Percentiles rank a stretch among this genome's conserved stretches.
Evolutionary conservation across 1,284 basidiomycete genomes (phyloP).

Genomic region (Rhodotorula sp.): DNA sequence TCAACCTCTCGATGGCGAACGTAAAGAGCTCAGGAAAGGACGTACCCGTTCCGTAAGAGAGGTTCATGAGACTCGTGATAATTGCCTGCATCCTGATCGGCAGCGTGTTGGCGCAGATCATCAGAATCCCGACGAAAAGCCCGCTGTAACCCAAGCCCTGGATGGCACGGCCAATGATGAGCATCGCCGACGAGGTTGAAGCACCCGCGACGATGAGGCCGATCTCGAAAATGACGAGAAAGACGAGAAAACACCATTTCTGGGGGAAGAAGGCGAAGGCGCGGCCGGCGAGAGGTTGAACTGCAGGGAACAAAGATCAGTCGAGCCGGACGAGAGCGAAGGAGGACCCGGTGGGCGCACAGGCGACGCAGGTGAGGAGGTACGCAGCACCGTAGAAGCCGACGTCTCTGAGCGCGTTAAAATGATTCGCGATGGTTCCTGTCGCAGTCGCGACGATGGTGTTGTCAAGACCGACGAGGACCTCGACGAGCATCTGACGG

Average conservation of each 20-base stretch:
- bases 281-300: constrained; percentile 27
- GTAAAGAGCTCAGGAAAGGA: not conserved
- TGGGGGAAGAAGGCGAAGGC: constrained; percentile 36
- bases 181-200: constrained; percentile 37
- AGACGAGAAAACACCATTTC: constrained; percentile 39
- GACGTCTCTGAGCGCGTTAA: constrained; percentile 20
- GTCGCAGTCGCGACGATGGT: constrained; percentile 29
- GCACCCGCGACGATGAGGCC: constrained; percentile 44
- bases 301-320: too few relatives aligned
- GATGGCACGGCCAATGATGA: constrained; percentile 43
- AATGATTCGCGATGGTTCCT: constrained; percentile 24
- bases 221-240: constrained; percentile 41
- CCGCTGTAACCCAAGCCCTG: constrained; percentile 25
- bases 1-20: not conserved
- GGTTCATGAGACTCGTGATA: constrained; percentile 26
- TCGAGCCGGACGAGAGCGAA: too few relatives aligned
- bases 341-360: too few relatives aligned
- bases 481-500: constrained; percentile 24
- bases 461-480: constrained; percentile 32
- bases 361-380: constrained; percentile 24
- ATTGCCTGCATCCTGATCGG: constrained; percentile 23
- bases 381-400: constrained; percentile 34
- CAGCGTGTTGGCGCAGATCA: constrained; percentile 17
- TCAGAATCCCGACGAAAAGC: constrained; percentile 21
- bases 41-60: constrained; percentile 2